Evolutionary conservation across 2,329 filamentous ascomycete genomes (phyloP).

Genomic region (Fusarium pseudocircinatum): DNA sequence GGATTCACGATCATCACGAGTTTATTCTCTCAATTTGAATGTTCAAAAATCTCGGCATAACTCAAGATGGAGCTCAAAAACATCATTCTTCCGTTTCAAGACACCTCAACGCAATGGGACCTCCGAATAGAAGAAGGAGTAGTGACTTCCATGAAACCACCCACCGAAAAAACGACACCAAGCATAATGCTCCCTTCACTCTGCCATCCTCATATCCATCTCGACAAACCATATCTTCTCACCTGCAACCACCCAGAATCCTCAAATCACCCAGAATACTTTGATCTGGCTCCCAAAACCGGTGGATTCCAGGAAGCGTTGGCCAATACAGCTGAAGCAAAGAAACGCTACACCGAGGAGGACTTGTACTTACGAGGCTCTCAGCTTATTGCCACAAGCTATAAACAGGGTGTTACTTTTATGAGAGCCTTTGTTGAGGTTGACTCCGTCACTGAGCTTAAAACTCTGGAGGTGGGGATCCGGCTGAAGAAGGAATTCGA

Average conservation of each 20-base stretch:
- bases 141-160: constrained; percentile 1
- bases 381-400: constrained; percentile 8
- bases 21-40: background rate
- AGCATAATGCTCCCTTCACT: constrained; percentile 10
- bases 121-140: background rate
- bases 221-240: constrained; percentile 16
- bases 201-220: constrained; percentile 18
- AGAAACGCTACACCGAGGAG: constrained; percentile 12
- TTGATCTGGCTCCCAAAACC: background rate
- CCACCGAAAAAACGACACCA: background rate
- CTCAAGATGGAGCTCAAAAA: background rate
- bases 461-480: background rate
- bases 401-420: background rate
- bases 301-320: constrained; percentile 9
- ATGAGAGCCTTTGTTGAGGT: constrained; percentile 9
- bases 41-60: background rate
- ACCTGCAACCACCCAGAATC: background rate
- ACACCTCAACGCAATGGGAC: background rate
- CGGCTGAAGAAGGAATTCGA: background rate
- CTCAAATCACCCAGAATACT: background rate
- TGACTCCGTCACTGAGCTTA: background rate
- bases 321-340: constrained; percentile 11
- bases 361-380: constrained; percentile 17
- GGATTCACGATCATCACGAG: background rate
- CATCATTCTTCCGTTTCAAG: background rate